These are phyloP conservation scores for Stephania japonica DNA, from an alignment of 164 flowering plant species.

Conservation along the genomic window DNA sequence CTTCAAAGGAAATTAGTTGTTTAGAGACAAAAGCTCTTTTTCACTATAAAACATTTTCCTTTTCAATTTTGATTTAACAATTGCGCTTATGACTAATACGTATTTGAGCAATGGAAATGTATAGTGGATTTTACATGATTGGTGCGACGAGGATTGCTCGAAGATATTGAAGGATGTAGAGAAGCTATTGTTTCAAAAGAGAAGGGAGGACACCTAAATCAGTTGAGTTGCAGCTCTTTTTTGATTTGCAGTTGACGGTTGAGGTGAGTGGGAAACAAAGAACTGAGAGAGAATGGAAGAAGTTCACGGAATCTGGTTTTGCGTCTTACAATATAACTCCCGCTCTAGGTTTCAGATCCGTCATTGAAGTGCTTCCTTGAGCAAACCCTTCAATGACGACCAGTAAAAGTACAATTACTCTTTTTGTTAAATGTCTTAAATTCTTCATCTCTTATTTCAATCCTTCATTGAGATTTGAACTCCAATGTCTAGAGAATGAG, in stretches of 20 bases:
- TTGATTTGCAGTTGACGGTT: not conserved
- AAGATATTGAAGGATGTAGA: no score
- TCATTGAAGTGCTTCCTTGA: not conserved
- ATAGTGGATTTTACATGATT: not conserved
- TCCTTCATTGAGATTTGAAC: no score
- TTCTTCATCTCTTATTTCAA: no score
- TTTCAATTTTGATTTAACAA: no score
- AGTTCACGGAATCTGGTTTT: not conserved
- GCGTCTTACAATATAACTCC: not conserved
- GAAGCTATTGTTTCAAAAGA: not conserved
- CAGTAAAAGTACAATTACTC: no score
- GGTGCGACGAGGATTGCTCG: not conserved
- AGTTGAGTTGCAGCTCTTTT: not conserved
- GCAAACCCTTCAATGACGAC: no score
- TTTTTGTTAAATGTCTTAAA: no score
- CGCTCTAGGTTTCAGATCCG: not conserved
- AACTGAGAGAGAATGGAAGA: conserved; percentile 1
- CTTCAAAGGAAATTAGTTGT: no score
- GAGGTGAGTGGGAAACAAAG: not conserved
- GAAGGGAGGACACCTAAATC: not conserved
- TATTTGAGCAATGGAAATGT: not conserved
- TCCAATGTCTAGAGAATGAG: no score
- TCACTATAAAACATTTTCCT: no score
- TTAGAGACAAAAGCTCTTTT: no score
- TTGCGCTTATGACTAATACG: not conserved